phyloP scores from a whole-genome alignment of 202 grass and related monocot genomes.

The Digitaria exilis region DNA sequence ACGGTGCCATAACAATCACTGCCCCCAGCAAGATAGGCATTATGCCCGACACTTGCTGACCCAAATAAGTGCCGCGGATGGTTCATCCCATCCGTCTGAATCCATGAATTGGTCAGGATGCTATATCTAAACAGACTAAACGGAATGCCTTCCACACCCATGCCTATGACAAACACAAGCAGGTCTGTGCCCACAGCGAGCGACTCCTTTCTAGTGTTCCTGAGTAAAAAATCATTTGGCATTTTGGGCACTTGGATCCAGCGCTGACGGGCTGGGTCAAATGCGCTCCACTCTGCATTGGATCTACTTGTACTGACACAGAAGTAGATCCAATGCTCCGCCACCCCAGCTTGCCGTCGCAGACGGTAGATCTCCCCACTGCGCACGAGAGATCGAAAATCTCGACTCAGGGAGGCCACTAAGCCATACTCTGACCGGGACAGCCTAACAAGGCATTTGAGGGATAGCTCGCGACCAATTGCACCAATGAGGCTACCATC shows the following conservation, averaged over 20 bases:
- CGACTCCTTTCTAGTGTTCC: no score
- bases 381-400: conserved; percentile 65
- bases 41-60: no score
- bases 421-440: conserved; percentile 75
- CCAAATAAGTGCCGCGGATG: no score
- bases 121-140: conserved; percentile 46
- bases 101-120: conserved; percentile 81
- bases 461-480: conserved; percentile 68
- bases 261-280: conserved; percentile 53
- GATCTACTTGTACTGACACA: conserved; percentile 23
- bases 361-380: conserved; percentile 70
- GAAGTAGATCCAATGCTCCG: conserved; percentile 88
- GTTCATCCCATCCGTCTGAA: conserved; percentile 56
- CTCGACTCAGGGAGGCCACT: conserved; percentile 62
- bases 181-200: conserved; percentile 79
- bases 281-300: conserved; percentile 69
- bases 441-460: conserved; percentile 69
- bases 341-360: conserved; percentile 44
- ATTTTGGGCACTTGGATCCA: conserved; percentile 74
- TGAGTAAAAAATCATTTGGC: no score
- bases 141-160: no score
- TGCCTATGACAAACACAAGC: conserved; percentile 62
- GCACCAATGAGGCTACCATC: conserved; percentile 49
- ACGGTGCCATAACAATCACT: no score
- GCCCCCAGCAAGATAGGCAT: no score